Evolutionary conservation across 2,329 filamentous ascomycete genomes (phyloP), one percentile per base, ranked within the genome.

Genomic region (Zopfia rhizophila): DNA sequence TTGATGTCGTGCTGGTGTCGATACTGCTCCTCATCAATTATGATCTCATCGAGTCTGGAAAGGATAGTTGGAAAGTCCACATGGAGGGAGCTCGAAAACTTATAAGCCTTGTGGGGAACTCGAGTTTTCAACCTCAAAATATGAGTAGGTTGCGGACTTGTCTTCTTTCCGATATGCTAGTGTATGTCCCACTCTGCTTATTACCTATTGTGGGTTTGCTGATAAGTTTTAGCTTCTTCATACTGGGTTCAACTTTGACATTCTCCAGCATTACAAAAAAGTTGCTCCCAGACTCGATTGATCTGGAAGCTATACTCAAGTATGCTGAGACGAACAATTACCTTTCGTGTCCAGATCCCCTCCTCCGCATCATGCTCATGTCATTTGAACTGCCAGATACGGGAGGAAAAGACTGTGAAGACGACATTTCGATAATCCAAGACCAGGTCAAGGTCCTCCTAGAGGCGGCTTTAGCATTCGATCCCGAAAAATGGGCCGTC

Each of bases 11-110:
- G 21, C 48, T 80, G 35, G 75, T 75, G 12, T 72, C 75, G 0
- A 77, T 80, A 18, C 66, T 80, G 14, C 65, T 80, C 4, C 75
- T 81, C 45, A 75, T 79, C 44, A 73, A 79, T 14, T 73, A 79
- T 47, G 78, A 79, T 42, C 65, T 79, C 4, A 71, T 81, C 4
- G 77, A 79, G 49, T 80, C 78, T 1, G 78, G 78, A 11, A 73
- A 71, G 36, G 77, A 77, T 8, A 73, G 77, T 23, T 81, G 78
- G 78, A 79, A 73, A 52, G 72, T 76, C 23, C 78, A 81, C 47
- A 71, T 80, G 36, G 75, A 78, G 47, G 78, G 78, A 5, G 78
- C 77, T n/a, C 75, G 75, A 51, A 74, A 72, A 42, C 65, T 80
- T 14, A 69, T 81, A 18, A 68, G 72, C 27, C 65, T 66, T 7